Base-by-base conservation (phyloP, 1,284 basidiomycete genomes). In the Farysia itapuensis region DNA sequence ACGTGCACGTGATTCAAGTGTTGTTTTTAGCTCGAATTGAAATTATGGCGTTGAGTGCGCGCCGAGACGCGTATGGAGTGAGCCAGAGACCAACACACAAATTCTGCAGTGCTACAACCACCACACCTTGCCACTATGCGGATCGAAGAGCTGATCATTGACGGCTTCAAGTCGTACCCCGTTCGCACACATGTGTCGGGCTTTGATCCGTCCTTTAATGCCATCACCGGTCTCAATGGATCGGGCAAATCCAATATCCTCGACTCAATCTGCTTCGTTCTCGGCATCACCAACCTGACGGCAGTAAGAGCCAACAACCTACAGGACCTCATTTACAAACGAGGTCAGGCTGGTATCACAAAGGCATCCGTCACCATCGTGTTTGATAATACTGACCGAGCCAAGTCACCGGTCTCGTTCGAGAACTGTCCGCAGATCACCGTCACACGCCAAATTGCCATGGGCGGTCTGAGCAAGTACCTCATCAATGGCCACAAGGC, bases 301-400 rank as follows among this genome's bases (percentile, higher is more conserved):
- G 68, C 70, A 2, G 67, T 97, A 81, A 88, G 94, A 57, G 95
- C 94, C 1, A 85, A 88, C 66, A 98, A 96, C 79, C 87, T 95
- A 67, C 90, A 93, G 78, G 95, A 99, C 77, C 84, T 98, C 64
- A 97, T 98, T 53, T 95, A 95, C 82, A 95, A 89, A 78, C 90
- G 94, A 34, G 95, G 95, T 3, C 93, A 97, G 77, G 94, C 95
- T 9, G 95, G 95, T 15, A 83, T 98, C 51, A 93, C 90, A 4
- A 95, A 95, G 80, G 95, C 95, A 1, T 94, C 90, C 53, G 95
- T 99, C 3, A 97, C 95, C 13, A 92, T 98, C 71, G 93, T 98
- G 1, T 99, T 99, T 77, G 91, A 98, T 82, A 99, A 99, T 77
- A 89, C 90, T n/a, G 92, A 98, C 77, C 82, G 85, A 22, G 81